Percentiles rank a stretch among this genome's conserved stretches.
Conservation (phyloP, 2,329 filamentous ascomycete genomes). For the Venturia effusa region DNA sequence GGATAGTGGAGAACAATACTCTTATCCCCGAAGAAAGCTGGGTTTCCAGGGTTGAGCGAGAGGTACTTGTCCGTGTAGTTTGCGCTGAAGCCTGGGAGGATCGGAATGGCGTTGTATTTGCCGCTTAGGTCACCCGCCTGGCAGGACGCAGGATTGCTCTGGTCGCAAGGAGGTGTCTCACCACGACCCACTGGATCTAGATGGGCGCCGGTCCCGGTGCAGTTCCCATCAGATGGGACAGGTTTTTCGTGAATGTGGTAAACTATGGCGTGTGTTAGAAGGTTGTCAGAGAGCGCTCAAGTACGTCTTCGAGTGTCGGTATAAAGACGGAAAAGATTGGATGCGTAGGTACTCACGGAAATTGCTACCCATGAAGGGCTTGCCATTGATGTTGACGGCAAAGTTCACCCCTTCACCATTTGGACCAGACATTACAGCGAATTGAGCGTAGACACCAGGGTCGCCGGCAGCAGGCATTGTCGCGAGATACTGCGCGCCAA, state of each 20-base stretch:
- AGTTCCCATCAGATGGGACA: conserved; percentile 32
- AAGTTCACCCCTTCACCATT: conserved; percentile 10
- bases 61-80: conserved; percentile 26
- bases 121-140: conserved; percentile 35
- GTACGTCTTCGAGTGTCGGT: not conserved
- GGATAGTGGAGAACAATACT: conserved; percentile 44
- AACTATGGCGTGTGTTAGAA: conserved; percentile 18
- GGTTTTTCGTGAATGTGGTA: conserved; percentile 37
- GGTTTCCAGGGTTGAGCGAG: conserved; percentile 29
- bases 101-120: conserved; percentile 28
- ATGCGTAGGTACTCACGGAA: conserved; percentile 8
- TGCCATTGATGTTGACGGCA: conserved; percentile 11
- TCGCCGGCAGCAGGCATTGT: conserved; percentile 1
- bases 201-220: conserved; percentile 30
- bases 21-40: conserved; percentile 43
- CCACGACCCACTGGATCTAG: conserved; percentile 32
- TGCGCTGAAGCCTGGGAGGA: conserved; percentile 8
- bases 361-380: not conserved
- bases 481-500: conserved; percentile 28
- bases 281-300: not conserved
- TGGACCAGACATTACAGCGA: not conserved
- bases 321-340: not conserved
- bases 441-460: conserved; percentile 13
- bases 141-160: conserved; percentile 26
- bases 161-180: conserved; percentile 27